Conservation (phyloP, 2,329 filamentous ascomycete species). For the Metarhizium guizhouense region DNA sequence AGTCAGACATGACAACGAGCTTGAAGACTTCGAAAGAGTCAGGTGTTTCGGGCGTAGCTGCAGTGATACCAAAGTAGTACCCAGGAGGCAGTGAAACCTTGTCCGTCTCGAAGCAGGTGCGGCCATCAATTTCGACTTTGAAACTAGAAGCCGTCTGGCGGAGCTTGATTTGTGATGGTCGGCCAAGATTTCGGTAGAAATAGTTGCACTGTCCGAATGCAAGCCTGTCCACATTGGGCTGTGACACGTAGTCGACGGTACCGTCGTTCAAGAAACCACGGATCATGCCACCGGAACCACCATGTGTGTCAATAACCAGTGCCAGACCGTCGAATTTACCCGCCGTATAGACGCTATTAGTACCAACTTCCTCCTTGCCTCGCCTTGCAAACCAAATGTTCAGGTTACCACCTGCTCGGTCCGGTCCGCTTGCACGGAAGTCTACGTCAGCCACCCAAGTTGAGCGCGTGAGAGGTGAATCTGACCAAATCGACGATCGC, state of each 20-base stretch:
- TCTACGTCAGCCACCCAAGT: constrained; percentile 78
- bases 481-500: constrained; percentile 74
- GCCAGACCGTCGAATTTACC: constrained; percentile 84
- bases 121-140: constrained; percentile 71
- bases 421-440: constrained; percentile 79
- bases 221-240: constrained; percentile 70
- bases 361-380: constrained; percentile 54
- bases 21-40: constrained; percentile 95
- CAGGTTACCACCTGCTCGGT: constrained; percentile 78
- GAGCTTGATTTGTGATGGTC: constrained; percentile 71
- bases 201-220: constrained; percentile 93
- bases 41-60: constrained; percentile 80
- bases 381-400: constrained; percentile 85
- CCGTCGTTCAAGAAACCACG: constrained; percentile 94
- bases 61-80: constrained; percentile 81
- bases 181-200: constrained; percentile 82
- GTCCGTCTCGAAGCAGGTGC: constrained; percentile 73
- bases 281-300: constrained; percentile 68
- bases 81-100: constrained; percentile 70
- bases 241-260: constrained; percentile 64
- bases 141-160: constrained; percentile 56
- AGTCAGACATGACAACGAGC: constrained; percentile 61
- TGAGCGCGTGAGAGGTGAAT: constrained; percentile 49
- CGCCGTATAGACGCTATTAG: constrained; percentile 75
- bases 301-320: constrained; percentile 76